Percentiles rank a stretch among this genome's conserved stretches.
Evolutionary conservation across 2,329 filamentous ascomycete species (phyloP).

Genomic region (Sporothrix brunneoviolacea): DNA sequence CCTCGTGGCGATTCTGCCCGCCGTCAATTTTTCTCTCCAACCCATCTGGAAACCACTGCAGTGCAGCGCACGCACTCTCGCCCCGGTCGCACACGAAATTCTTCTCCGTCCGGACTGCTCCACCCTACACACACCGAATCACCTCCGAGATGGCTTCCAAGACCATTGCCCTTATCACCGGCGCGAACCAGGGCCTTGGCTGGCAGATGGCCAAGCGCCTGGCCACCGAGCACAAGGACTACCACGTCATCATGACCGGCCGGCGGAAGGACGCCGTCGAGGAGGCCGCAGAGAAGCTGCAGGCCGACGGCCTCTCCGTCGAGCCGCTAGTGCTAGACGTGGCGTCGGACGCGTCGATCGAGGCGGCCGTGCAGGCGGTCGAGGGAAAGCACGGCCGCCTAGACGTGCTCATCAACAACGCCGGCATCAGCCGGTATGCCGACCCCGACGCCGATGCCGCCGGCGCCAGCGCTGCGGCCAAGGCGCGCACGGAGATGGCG

Average conservation of each 20-base stretch:
- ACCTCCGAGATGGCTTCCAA: constrained; percentile 11
- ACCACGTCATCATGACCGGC: constrained; percentile 34
- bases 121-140: not conserved
- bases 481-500: not conserved
- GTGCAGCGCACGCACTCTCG: no score
- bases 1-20: no score
- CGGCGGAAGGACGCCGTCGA: constrained; percentile 31
- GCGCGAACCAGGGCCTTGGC: constrained; percentile 38
- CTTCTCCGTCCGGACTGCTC: not conserved
- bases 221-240: constrained; percentile 28
- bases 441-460: not conserved
- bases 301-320: constrained; percentile 24
- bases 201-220: constrained; percentile 35
- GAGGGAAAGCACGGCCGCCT: constrained; percentile 26
- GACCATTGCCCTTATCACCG: constrained; percentile 30
- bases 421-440: constrained; percentile 17
- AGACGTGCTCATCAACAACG: constrained; percentile 30
- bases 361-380: constrained; percentile 26
- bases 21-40: no score
- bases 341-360: constrained; percentile 34
- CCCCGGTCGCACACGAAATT: no score
- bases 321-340: constrained; percentile 37
- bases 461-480: not conserved
- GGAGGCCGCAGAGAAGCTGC: constrained; percentile 27
- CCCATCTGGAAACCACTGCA: no score